Evolutionary conservation across 805 yeast species (phyloP), one percentile per base, ranked within the genome.

Genomic region (Candida chilensis): DNA sequence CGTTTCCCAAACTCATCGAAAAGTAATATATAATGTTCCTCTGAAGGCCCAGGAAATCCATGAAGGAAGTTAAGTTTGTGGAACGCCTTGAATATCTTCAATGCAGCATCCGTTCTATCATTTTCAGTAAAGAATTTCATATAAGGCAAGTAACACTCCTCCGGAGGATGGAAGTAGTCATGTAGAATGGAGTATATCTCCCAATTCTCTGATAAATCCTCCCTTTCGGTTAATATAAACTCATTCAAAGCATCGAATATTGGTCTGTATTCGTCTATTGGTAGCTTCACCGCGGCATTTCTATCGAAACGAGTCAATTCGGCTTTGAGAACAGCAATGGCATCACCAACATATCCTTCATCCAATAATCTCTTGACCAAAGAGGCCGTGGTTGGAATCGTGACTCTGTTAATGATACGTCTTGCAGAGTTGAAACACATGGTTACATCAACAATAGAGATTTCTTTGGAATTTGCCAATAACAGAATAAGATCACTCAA

Each of bases 1-100:
- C 57, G 55, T 29, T 63, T 61, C 2, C 86, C 82, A 52, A 80
- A 80, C 28, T 68, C 68, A 30, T 67, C 59, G 45, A 83, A 75
- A 16, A 82, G 48, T 38, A 69, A 69, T 32, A 65, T 49, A 41
- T 81, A 84, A 49, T 80, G 70, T 15, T 73, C 77, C 27, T 62
- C 58, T 13, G 52, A 52, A 2, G 78, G 77, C 2, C 77, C 69
- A 16, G 63, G 57, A 5, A 68, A 39, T 4, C 74, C 74, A 25
- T 69, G 71, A 13, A 67, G 57, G 45, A 73, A 74, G 40, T 73
- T 69, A 19, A 72, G 49, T 40, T 60, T 60, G 38, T 77, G 70
- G 54, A 80, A 54, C 34, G 69, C 72, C 33, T 79, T 67, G 52
- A 82, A 79, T 10, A 81, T 63, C 17, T 64, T 52, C 31, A 79